These are phyloP conservation scores for Aphanomyces astaci DNA, from an alignment of 352 stramenopile species.

Conservation along the genomic window DNA sequence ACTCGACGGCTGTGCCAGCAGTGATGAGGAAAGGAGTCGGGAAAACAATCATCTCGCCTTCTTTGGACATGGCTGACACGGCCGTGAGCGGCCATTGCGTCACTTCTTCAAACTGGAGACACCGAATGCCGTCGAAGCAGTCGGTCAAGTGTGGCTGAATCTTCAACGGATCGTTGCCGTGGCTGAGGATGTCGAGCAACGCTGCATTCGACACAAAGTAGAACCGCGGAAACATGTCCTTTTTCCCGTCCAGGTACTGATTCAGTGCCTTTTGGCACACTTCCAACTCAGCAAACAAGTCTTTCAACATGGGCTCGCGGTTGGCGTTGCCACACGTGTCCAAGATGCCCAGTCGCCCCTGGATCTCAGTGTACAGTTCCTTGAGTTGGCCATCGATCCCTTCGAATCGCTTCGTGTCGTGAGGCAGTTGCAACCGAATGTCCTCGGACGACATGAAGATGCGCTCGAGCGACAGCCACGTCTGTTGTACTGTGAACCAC, in stretches of 20 bases:
- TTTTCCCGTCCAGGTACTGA: constrained; percentile 94
- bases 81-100: constrained; percentile 16
- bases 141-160: constrained; percentile 86
- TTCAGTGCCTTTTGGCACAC: constrained; percentile 94
- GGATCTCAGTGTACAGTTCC: constrained; percentile 71
- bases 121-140: constrained; percentile 86
- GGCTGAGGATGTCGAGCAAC: constrained; percentile 92
- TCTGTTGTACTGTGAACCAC: constrained; percentile 80
- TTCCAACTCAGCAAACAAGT: constrained; percentile 86
- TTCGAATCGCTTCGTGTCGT: constrained; percentile 81
- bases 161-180: constrained; percentile 82
- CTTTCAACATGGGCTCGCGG: constrained; percentile 66
- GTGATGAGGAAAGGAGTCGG: constrained; percentile 40
- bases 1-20: constrained; percentile 61
- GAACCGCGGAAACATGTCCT: constrained; percentile 94
- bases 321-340: constrained; percentile 65
- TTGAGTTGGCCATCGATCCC: constrained; percentile 87
- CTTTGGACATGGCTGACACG: constrained; percentile 71
- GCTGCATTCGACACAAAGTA: constrained; percentile 95
- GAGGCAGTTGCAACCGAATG: constrained; percentile 79
- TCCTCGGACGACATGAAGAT: constrained; percentile 84
- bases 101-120: constrained; percentile 57
- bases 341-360: constrained; percentile 59
- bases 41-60: constrained; percentile 88
- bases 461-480: constrained; percentile 81